phyloP scores from a whole-genome alignment of 768 basidiomycete genomes.

The Lactifluus hygrophoroides region DNA sequence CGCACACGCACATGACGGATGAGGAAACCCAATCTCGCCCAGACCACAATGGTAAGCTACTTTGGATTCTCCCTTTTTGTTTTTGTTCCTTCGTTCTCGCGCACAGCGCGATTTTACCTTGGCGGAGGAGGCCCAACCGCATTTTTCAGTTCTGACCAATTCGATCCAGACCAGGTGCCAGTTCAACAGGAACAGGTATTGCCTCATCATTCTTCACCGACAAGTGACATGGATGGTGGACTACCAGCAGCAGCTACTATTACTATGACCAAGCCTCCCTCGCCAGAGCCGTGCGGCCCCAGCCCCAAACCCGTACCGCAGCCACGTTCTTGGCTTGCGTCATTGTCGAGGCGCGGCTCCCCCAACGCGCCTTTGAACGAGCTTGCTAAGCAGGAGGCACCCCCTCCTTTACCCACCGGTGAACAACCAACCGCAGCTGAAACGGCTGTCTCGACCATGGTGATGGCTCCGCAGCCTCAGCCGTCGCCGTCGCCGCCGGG shows the following conservation, averaged over 20 bases:
- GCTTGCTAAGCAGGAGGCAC: not conserved
- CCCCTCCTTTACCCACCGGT: not conserved
- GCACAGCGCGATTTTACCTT: too few relatives aligned
- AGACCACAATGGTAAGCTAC: not conserved
- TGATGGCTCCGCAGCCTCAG: not conserved
- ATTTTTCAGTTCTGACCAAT: not conserved
- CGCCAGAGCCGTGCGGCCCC: not conserved
- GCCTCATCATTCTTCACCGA: not conserved
- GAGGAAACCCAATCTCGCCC: not conserved
- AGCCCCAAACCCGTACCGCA: not conserved
- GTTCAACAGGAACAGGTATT: not conserved
- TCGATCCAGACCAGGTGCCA: not conserved
- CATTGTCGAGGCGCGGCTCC: slow-evolving; percentile 5
- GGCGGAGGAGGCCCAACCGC: too few relatives aligned
- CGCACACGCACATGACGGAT: too few relatives aligned
- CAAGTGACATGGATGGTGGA: not conserved
- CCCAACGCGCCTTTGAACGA: slow-evolving; percentile 4
- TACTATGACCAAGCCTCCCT: too few relatives aligned
- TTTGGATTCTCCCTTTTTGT: too few relatives aligned
- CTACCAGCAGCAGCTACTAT: too few relatives aligned
- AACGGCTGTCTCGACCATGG: not conserved
- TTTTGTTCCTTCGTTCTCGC: too few relatives aligned
- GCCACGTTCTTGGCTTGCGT: slow-evolving; percentile 14
- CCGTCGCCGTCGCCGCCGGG: too few relatives aligned
- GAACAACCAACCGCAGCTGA: not conserved